Conservation (phyloP, 225 moss, liverwort and hornwort species). For the Asterella californica region DNA sequence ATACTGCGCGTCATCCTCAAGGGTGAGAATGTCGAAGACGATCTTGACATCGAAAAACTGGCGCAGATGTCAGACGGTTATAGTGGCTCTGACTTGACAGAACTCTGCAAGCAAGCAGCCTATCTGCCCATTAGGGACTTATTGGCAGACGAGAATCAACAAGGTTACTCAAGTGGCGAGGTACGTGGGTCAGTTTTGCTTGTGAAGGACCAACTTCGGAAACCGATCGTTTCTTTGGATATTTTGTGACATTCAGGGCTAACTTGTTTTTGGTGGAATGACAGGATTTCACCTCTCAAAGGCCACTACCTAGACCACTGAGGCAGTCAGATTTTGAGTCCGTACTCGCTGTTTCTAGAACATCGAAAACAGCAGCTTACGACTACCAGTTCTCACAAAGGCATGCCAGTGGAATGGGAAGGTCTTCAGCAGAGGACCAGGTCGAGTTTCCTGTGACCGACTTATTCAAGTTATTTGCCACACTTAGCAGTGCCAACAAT, state of each 20-base stretch:
- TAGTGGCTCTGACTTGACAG: constrained; percentile 55
- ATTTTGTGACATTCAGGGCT: background rate
- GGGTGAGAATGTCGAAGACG: constrained; percentile 50
- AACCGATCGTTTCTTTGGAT: background rate
- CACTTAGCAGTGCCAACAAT: constrained; percentile 30
- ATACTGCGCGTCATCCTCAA: constrained; percentile 48
- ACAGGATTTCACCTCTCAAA: constrained; percentile 33
- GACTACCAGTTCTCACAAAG: constrained; percentile 49
- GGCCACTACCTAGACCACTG: constrained; percentile 42
- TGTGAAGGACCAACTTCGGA: background rate
- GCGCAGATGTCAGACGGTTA: constrained; percentile 49
- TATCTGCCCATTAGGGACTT: constrained; percentile 55
- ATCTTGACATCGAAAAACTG: constrained; percentile 49
- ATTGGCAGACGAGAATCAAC: constrained; percentile 49
- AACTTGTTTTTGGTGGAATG: constrained; percentile 4
- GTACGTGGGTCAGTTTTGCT: constrained; percentile 15
- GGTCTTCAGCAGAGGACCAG: constrained; percentile 31
- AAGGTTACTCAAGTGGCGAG: constrained; percentile 43
- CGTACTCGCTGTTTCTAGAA: constrained; percentile 43
- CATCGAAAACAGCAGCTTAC: constrained; percentile 53
- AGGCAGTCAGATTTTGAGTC: constrained; percentile 54
- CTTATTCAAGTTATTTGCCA: constrained; percentile 43
- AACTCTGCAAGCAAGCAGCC: constrained; percentile 57
- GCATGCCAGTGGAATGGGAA: constrained; percentile 31
- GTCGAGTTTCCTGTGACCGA: constrained; percentile 49